Conservation (phyloP, 306 rosid species). For the Medicago lupulina region DNA sequence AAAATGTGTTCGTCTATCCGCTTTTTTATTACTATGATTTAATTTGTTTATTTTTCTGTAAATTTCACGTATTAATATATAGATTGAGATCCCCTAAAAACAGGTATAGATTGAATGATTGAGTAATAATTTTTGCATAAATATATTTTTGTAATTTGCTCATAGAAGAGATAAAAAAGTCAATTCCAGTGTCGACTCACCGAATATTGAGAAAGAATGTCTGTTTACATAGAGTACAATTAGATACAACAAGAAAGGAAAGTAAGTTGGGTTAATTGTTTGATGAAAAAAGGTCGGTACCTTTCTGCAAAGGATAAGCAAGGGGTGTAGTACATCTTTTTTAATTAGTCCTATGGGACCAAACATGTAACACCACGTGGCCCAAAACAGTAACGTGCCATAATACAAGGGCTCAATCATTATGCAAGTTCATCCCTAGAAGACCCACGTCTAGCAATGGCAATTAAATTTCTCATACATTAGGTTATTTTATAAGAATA, state of each 20-base stretch:
- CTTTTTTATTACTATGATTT: too few species aligned
- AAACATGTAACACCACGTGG: constrained; percentile 43
- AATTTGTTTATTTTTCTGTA: too few species aligned
- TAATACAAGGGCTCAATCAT: constrained; percentile 4
- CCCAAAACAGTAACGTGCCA: constrained; percentile 35
- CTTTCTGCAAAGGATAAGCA: constrained; percentile 41
- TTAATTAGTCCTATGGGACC: constrained; percentile 38
- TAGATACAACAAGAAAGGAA: constrained; percentile 22
- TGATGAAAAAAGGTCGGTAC: constrained; percentile 30
- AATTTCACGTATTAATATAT: too few species aligned
- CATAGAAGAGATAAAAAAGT: too few species aligned
- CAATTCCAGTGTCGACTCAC: neutral
- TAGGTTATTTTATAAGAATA: neutral
- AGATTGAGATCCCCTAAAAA: too few species aligned
- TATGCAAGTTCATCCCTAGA: constrained; percentile 7
- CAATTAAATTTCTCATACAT: neutral
- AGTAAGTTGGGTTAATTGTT: constrained; percentile 19
- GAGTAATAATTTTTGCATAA: too few species aligned
- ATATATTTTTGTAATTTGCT: too few species aligned
- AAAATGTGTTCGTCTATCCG: too few species aligned
- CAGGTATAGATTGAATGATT: too few species aligned
- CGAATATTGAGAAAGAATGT: neutral
- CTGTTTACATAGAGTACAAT: constrained; percentile 1
- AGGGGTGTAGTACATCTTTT: constrained; percentile 18
- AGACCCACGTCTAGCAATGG: neutral